phyloP scores from a whole-genome alignment of 371 early-diverging fungal genomes.

The Mucor mucedo region DNA sequence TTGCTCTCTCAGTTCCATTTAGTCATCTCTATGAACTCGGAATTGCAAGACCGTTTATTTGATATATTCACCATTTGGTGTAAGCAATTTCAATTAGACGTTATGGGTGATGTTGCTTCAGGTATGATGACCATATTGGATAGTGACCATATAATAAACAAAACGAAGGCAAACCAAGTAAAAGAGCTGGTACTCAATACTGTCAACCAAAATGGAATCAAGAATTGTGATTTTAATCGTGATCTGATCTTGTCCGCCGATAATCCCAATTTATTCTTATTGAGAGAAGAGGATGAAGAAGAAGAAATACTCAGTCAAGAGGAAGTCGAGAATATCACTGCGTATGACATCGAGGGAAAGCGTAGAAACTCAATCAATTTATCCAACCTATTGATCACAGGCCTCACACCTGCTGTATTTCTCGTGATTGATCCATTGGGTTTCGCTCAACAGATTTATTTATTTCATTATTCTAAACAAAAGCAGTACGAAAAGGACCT shows the following conservation, averaged over 20 bases:
- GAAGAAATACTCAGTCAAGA: background rate
- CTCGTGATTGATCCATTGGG: conserved; percentile 63
- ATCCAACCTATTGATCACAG: conserved; percentile 58
- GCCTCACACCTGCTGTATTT: conserved; percentile 69
- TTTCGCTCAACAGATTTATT: conserved; percentile 75
- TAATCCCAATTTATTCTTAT: background rate
- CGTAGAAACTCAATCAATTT: conserved; percentile 44
- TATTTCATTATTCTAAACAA: conserved; percentile 63
- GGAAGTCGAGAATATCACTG: conserved; percentile 27
- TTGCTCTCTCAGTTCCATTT: conserved; percentile 61
- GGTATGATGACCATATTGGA: conserved; percentile 42
- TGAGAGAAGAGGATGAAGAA: background rate
- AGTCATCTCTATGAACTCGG: conserved; percentile 8
- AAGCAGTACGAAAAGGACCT: conserved; percentile 35
- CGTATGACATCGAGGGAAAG: background rate
- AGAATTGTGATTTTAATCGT: conserved; percentile 13
- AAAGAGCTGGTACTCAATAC: conserved; percentile 40
- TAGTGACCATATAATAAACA: conserved; percentile 10
- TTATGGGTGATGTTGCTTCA: conserved; percentile 50
- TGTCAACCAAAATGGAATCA: conserved; percentile 33
- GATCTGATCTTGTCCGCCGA: too few species aligned
- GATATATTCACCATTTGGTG: conserved; percentile 41
- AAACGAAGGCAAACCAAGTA: conserved; percentile 10
- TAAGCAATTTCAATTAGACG: conserved; percentile 33
- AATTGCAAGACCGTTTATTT: conserved; percentile 14